Conservation (phyloP, 176 grass and related monocot genomes). For the Triticum urartu region DNA sequence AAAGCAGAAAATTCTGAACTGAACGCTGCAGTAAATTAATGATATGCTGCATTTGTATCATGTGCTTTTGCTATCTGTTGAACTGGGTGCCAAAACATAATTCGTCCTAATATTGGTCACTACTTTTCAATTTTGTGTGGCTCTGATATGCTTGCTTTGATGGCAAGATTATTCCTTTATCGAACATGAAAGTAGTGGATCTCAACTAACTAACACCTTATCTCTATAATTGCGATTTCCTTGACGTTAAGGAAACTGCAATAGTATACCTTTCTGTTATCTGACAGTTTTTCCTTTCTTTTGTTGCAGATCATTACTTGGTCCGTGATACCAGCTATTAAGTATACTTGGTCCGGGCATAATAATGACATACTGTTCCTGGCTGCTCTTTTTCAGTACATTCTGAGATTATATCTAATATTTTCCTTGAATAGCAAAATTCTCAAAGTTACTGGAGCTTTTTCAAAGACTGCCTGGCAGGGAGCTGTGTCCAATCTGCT, state of each 20-base stretch:
- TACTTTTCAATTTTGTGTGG: background rate
- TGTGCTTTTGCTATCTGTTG: background rate
- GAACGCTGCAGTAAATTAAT: background rate
- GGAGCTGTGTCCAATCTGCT: conserved; percentile 92
- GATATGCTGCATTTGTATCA: background rate
- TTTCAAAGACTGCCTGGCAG: conserved; percentile 89
- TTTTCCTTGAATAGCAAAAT: conserved; percentile 81
- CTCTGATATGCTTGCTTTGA: background rate
- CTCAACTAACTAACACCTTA: background rate
- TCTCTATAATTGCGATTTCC: background rate
- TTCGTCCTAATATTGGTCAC: background rate
- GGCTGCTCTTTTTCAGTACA: conserved; percentile 72
- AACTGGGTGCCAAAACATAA: background rate
- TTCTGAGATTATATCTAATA: conserved; percentile 88
- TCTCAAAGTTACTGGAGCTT: conserved; percentile 67
- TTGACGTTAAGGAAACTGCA: conserved; percentile 13
- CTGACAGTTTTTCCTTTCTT: conserved; percentile 8
- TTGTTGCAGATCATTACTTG: conserved; percentile 82
- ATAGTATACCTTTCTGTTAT: conserved; percentile 4
- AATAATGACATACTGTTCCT: conserved; percentile 72
- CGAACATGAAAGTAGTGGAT: background rate
- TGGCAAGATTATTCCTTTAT: background rate
- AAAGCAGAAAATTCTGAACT: background rate
- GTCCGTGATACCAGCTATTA: conserved; percentile 76
- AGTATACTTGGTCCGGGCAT: conserved; percentile 67